These are phyloP conservation scores for Phytophthora pinifolia DNA, from an alignment of 352 stramenopile genomes.

Conservation along the genomic window DNA sequence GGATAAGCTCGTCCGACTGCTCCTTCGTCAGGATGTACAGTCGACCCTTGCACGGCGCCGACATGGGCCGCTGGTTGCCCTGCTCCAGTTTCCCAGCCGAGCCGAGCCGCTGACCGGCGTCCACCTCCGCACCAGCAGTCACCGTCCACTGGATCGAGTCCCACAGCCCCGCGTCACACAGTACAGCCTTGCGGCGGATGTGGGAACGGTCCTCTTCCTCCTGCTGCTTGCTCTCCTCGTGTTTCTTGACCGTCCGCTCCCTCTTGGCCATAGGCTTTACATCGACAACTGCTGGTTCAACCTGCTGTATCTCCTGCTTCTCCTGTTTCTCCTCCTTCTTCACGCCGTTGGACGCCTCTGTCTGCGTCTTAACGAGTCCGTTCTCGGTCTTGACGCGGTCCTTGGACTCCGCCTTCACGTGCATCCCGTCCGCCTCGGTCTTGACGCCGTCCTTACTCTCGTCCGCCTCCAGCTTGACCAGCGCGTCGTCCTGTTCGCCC, in stretches of 20 bases:
- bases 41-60: conserved; percentile 91
- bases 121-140: conserved; percentile 45
- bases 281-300: background rate
- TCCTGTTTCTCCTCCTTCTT: conserved; percentile 27
- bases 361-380: conserved; percentile 19
- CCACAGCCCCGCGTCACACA: conserved; percentile 37
- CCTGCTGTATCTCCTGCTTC: conserved; percentile 24
- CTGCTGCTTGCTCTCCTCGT: conserved; percentile 10
- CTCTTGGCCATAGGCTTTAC: conserved; percentile 16
- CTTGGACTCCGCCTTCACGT: conserved; percentile 19
- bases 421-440: conserved; percentile 5
- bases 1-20: conserved; percentile 24
- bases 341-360: conserved; percentile 10
- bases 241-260: conserved; percentile 21
- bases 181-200: conserved; percentile 57
- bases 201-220: conserved; percentile 36
- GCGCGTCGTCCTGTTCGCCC: conserved; percentile 9
- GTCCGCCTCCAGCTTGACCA: conserved; percentile 23
- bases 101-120: conserved; percentile 57
- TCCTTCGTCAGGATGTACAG: conserved; percentile 45
- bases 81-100: conserved; percentile 56
- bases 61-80: conserved; percentile 53
- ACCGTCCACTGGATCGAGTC: conserved; percentile 50
- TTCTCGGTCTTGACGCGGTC: conserved; percentile 22
- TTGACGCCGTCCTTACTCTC: conserved; percentile 32